Percentiles rank a stretch among this genome's conserved stretches.
Evolutionary conservation across 1,284 basidiomycete species (phyloP).

Genomic region (Puccinia triticina): DNA sequence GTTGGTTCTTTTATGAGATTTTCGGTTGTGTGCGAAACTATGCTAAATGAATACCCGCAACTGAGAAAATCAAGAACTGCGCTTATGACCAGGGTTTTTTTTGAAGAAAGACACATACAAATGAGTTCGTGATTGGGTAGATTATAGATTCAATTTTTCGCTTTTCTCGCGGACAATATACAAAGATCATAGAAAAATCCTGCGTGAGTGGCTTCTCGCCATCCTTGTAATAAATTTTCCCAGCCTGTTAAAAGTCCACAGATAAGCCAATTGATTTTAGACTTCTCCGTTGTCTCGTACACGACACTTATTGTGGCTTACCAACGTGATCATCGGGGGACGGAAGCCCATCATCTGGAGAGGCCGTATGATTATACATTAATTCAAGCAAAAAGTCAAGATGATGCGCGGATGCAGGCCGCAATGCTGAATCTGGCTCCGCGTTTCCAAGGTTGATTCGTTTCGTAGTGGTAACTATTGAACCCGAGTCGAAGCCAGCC

Average conservation of each 20-base stretch:
- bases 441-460: constrained; percentile 37
- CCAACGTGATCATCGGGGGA: constrained; percentile 7
- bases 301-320: background rate
- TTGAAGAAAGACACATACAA: too few species aligned
- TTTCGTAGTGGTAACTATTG: constrained; percentile 6
- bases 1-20: too few species aligned
- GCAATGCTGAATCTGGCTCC: constrained; percentile 31
- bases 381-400: constrained; percentile 35
- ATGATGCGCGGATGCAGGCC: constrained; percentile 35
- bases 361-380: constrained; percentile 19
- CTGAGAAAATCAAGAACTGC: too few species aligned
- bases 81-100: too few species aligned
- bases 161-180: constrained; percentile 28
- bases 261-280: background rate
- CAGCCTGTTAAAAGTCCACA: background rate
- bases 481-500: constrained; percentile 23
- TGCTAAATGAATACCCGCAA: too few species aligned
- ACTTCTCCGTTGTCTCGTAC: background rate
- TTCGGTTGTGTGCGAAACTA: too few species aligned
- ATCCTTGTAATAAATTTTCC: constrained; percentile 6
- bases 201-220: constrained; percentile 10
- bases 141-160: background rate
- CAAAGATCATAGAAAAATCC: constrained; percentile 33
- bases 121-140: background rate
- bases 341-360: background rate